Evolutionary conservation across 83 land plant species (phyloP).

Genomic region (Thuja plicata): DNA sequence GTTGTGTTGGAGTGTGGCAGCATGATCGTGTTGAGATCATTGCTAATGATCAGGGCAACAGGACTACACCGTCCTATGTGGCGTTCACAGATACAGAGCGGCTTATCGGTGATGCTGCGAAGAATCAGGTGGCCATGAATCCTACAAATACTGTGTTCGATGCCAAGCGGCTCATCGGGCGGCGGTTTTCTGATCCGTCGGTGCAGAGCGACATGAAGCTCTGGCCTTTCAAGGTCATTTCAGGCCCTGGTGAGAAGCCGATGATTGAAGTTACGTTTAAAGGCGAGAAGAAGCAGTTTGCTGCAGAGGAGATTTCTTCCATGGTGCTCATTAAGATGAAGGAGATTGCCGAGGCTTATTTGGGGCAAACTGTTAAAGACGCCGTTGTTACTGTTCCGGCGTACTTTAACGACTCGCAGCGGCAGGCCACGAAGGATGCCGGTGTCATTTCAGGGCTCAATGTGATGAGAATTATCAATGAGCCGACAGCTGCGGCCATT

Average conservation of each 20-base stretch:
- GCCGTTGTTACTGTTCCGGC: conserved; percentile 74
- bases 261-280: conserved; percentile 58
- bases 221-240: conserved; percentile 63
- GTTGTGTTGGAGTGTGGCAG: conserved; percentile 66
- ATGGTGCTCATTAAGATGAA: conserved; percentile 62
- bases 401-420: conserved; percentile 64
- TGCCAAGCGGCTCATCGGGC: conserved; percentile 66
- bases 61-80: conserved; percentile 60
- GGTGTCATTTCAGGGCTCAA: conserved; percentile 55
- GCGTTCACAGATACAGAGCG: conserved; percentile 60
- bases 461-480: conserved; percentile 60
- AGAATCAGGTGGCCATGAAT: conserved; percentile 75
- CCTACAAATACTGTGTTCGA: conserved; percentile 62
- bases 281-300: conserved; percentile 55
- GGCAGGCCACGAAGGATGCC: conserved; percentile 66
- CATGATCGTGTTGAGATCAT: conserved; percentile 68
- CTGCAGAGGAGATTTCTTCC: conserved; percentile 62
- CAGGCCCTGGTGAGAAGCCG: conserved; percentile 65
- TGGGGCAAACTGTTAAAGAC: conserved; percentile 54
- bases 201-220: conserved; percentile 61
- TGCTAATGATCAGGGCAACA: conserved; percentile 58
- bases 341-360: conserved; percentile 64
- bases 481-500: conserved; percentile 70
- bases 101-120: conserved; percentile 57
- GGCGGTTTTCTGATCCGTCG: conserved; percentile 50